Evolutionary conservation across 495 filamentous ascomycete genomes (phyloP).

Genomic region (Peziza echinospora): DNA sequence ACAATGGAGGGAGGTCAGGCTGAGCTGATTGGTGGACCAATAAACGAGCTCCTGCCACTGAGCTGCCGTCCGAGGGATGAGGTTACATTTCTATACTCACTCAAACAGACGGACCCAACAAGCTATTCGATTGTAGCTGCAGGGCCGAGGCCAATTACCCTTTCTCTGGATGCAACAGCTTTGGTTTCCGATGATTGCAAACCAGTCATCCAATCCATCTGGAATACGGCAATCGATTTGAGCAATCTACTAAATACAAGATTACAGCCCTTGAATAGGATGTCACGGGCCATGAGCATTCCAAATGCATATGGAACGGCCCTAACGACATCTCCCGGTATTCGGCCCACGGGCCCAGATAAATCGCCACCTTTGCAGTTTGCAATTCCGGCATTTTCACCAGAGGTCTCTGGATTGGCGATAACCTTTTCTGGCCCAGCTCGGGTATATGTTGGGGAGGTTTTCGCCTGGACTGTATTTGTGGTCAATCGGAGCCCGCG

Average conservation of each 20-base stretch:
- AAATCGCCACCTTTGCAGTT: neutral
- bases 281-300: neutral
- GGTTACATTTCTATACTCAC: constrained; percentile 61
- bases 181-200: constrained; percentile 40
- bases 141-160: constrained; percentile 33
- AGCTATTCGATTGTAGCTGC: constrained; percentile 27
- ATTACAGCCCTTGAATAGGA: neutral
- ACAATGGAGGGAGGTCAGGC: constrained; percentile 42
- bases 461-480: constrained; percentile 72
- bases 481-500: constrained; percentile 51
- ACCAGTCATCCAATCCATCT: constrained; percentile 57
- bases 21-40: constrained; percentile 36
- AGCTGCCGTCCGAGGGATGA: constrained; percentile 60
- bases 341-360: constrained; percentile 18
- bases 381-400: neutral
- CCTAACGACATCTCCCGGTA: constrained; percentile 11
- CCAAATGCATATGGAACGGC: neutral
- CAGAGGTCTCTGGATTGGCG: constrained; percentile 7
- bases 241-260: constrained; percentile 25
- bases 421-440: constrained; percentile 20
- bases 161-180: constrained; percentile 45
- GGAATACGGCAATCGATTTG: constrained; percentile 69
- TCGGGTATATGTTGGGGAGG: constrained; percentile 42
- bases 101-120: constrained; percentile 37
- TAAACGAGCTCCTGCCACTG: constrained; percentile 38